phyloP scores from a whole-genome alignment of 2,329 filamentous ascomycete species.

The Exophiala bonariae region DNA sequence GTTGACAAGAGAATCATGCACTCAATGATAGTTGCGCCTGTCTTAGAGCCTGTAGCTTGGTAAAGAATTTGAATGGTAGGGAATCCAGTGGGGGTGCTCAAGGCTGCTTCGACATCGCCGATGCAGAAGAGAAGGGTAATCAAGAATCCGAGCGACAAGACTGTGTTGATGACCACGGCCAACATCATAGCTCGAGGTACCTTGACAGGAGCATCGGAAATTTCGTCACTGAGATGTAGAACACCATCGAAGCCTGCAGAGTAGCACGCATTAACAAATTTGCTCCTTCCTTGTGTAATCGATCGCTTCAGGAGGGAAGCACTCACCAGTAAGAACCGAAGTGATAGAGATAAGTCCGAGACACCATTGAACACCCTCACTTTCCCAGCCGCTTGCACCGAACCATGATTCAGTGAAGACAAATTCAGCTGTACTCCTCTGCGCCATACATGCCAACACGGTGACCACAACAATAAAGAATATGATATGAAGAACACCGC shows the following conservation, averaged over 20 bases:
- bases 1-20: constrained; percentile 47
- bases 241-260: constrained; percentile 48
- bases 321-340: constrained; percentile 32
- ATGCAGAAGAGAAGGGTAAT: constrained; percentile 28
- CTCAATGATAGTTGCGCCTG: constrained; percentile 46
- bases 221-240: constrained; percentile 50
- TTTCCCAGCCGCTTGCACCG: constrained; percentile 38
- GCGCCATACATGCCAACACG: constrained; percentile 34
- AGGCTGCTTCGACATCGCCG: constrained; percentile 29
- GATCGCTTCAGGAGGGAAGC: background rate
- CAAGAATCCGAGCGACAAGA: constrained; percentile 25
- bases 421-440: constrained; percentile 33
- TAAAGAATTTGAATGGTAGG: constrained; percentile 49
- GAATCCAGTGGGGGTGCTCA: constrained; percentile 39
- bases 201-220: constrained; percentile 39
- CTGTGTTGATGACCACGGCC: constrained; percentile 36
- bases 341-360: constrained; percentile 38
- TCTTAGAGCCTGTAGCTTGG: constrained; percentile 42
- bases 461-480: constrained; percentile 39
- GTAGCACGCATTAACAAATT: too few relatives aligned
- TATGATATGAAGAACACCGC: constrained; percentile 33
- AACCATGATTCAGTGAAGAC: constrained; percentile 48
- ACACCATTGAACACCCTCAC: constrained; percentile 35
- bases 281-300: too few relatives aligned
- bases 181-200: constrained; percentile 37